Percentiles rank a stretch among this genome's conserved stretches.
Evolutionary conservation across 352 stramenopile genomes (phyloP).

Genomic region (Phytophthora fragariae): DNA sequence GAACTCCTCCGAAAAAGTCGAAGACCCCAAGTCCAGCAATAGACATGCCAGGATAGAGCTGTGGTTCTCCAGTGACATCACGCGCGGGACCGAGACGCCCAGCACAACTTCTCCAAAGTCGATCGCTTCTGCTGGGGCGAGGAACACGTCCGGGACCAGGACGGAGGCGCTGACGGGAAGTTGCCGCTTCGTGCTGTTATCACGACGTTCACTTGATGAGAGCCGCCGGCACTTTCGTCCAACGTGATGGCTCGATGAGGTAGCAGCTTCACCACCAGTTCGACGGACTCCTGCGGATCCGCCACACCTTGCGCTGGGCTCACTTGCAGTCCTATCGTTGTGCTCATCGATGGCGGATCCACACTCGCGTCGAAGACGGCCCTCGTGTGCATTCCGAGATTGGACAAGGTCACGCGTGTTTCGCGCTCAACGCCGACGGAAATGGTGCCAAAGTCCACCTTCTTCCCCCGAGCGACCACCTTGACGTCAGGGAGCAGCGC

Average conservation of each 20-base stretch:
- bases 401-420: slow-evolving; percentile 59
- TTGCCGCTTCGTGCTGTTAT: slow-evolving; percentile 67
- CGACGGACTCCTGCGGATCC: slow-evolving; percentile 55
- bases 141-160: slow-evolving; percentile 83
- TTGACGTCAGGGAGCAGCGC: slow-evolving; percentile 65
- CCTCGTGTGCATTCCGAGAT: slow-evolving; percentile 33
- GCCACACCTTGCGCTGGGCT: slow-evolving; percentile 51
- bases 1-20: slow-evolving; percentile 68
- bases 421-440: slow-evolving; percentile 79
- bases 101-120: slow-evolving; percentile 89
- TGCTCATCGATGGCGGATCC: slow-evolving; percentile 49
- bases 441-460: slow-evolving; percentile 84
- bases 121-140: slow-evolving; percentile 48
- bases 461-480: slow-evolving; percentile 69
- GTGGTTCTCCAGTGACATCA: slow-evolving; percentile 82
- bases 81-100: slow-evolving; percentile 66
- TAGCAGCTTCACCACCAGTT: slow-evolving; percentile 62
- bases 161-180: slow-evolving; percentile 71
- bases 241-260: slow-evolving; percentile 61
- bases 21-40: slow-evolving; percentile 68
- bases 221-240: slow-evolving; percentile 50
- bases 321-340: slow-evolving; percentile 54
- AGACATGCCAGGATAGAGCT: slow-evolving; percentile 83
- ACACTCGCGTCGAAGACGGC: slow-evolving; percentile 70
- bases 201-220: slow-evolving; percentile 47